Percentiles rank a stretch among this genome's conserved stretches.
phyloP scores from a whole-genome alignment of 352 stramenopile species.

The Pythium sukuiense region DNA sequence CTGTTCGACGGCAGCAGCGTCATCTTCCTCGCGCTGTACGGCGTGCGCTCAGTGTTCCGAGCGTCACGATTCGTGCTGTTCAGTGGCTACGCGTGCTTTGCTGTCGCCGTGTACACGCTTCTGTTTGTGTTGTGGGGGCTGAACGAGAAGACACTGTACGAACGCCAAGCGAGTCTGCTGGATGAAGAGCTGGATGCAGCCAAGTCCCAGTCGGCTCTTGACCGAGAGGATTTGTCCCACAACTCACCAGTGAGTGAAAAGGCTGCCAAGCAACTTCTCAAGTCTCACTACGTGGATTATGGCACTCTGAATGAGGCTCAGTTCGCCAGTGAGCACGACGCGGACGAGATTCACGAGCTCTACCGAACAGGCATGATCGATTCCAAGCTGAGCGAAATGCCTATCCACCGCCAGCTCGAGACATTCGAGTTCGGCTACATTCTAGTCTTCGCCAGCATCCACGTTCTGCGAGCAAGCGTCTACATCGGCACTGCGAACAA shows the following conservation, averaged over 20 bases:
- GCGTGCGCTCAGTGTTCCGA: slow-evolving; percentile 28
- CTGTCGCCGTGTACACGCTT: slow-evolving; percentile 49
- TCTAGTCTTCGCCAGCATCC: slow-evolving; percentile 58
- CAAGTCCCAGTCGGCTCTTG: not conserved
- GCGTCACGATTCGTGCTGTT: slow-evolving; percentile 34
- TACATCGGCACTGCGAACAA: slow-evolving; percentile 89
- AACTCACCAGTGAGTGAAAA: slow-evolving; percentile 29
- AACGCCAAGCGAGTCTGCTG: slow-evolving; percentile 10
- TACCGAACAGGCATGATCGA: slow-evolving; percentile 31
- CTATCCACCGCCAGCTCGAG: slow-evolving; percentile 56
- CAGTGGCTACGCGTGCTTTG: slow-evolving; percentile 42
- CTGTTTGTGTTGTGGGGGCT: slow-evolving; percentile 73
- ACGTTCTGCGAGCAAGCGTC: slow-evolving; percentile 74
- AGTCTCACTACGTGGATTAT: slow-evolving; percentile 30
- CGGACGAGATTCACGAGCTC: slow-evolving; percentile 30
- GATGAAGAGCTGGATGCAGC: not conserved
- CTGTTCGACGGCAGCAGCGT: slow-evolving; percentile 45
- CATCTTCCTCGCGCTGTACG: slow-evolving; percentile 38
- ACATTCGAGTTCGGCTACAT: slow-evolving; percentile 85
- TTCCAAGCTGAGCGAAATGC: slow-evolving; percentile 50
- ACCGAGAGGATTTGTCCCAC: slow-evolving; percentile 12
- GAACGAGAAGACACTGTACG: slow-evolving; percentile 56
- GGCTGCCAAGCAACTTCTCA: slow-evolving; percentile 29
- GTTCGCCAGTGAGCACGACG: slow-evolving; percentile 14
- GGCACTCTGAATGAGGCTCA: slow-evolving; percentile 26